These are phyloP conservation scores for Botrytis squamosa DNA, from an alignment of 2,329 filamentous ascomycete genomes.

Conservation along the genomic window DNA sequence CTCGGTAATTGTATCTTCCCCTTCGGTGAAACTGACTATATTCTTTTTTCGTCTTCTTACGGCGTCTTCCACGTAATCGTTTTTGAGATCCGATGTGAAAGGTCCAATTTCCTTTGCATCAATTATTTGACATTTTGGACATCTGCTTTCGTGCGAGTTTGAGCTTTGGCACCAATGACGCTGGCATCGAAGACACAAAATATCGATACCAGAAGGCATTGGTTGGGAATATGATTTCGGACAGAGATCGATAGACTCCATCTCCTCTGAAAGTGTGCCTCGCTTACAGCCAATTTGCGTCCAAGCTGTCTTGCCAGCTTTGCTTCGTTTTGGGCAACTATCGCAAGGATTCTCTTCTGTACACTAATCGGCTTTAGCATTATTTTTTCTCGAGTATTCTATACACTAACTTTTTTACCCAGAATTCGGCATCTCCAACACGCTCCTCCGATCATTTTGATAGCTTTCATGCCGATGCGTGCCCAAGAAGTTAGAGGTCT, in stretches of 20 bases:
- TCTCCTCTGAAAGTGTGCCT: neutral
- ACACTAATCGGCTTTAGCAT: neutral
- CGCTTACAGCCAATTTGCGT: neutral
- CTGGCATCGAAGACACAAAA: neutral
- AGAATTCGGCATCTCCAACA: neutral
- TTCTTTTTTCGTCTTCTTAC: neutral
- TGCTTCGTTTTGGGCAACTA: neutral
- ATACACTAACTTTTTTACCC: neutral
- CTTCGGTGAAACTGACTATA: neutral
- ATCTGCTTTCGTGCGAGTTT: neutral
- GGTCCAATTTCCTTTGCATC: neutral
- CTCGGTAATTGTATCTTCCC: neutral
- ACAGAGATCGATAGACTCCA: neutral
- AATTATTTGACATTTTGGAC: neutral
- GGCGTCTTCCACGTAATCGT: neutral
- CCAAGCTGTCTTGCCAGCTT: neutral
- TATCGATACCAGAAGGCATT: neutral
- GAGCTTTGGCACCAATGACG: neutral
- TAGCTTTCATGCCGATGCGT: neutral
- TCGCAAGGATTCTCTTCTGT: neutral
- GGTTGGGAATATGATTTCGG: neutral
- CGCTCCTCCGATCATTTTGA: neutral
- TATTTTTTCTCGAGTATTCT: neutral
- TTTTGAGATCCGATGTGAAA: neutral
- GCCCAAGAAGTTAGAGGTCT: neutral